Percentiles rank a stretch among this genome's conserved stretches.
These are phyloP conservation scores for sunflower (Helianthus annuus) DNA, from an alignment of 129 eudicot species.

Conservation along the genomic window DNA sequence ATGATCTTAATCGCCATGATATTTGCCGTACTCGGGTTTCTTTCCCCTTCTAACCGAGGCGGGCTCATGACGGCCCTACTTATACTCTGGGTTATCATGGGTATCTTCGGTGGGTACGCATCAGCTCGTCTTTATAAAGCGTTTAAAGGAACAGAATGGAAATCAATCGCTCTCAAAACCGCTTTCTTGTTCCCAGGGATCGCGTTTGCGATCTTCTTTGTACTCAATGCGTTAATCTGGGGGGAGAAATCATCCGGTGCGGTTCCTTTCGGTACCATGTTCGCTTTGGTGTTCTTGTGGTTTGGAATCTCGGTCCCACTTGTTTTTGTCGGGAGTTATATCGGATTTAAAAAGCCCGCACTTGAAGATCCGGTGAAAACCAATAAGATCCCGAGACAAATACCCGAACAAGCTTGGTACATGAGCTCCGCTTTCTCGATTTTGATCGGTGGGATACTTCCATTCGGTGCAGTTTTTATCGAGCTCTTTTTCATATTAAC, in stretches of 20 bases:
- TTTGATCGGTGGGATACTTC: constrained; percentile 75
- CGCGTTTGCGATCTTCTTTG: constrained; percentile 53
- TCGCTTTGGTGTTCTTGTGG: constrained; percentile 67
- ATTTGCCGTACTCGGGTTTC: constrained; percentile 67
- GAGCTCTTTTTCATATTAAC: constrained; percentile 82
- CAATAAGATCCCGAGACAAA: constrained; percentile 70
- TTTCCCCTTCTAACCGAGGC: constrained; percentile 77
- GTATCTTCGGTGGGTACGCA: constrained; percentile 72
- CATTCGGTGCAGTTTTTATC: constrained; percentile 68
- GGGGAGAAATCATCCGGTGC: constrained; percentile 78
- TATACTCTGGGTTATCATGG: constrained; percentile 80
- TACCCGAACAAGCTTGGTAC: constrained; percentile 84
- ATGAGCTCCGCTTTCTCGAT: constrained; percentile 75
- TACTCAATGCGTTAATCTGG: constrained; percentile 63
- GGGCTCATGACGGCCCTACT: constrained; percentile 76
- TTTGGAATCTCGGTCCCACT: constrained; percentile 79
- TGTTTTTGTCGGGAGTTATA: constrained; percentile 65
- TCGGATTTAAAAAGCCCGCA: constrained; percentile 61
- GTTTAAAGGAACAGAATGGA: constrained; percentile 80
- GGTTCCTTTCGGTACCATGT: constrained; percentile 81
- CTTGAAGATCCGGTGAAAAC: constrained; percentile 76
- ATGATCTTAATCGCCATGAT: constrained; percentile 72
- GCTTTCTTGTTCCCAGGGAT: constrained; percentile 74
- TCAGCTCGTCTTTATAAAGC: constrained; percentile 65
- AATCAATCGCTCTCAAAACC: constrained; percentile 51